A percentile compares a stretch with the other conserved stretches of the same genome.
Evolutionary conservation across 768 basidiomycete species (phyloP).

Genomic region (Auricularia auricula-judae): DNA sequence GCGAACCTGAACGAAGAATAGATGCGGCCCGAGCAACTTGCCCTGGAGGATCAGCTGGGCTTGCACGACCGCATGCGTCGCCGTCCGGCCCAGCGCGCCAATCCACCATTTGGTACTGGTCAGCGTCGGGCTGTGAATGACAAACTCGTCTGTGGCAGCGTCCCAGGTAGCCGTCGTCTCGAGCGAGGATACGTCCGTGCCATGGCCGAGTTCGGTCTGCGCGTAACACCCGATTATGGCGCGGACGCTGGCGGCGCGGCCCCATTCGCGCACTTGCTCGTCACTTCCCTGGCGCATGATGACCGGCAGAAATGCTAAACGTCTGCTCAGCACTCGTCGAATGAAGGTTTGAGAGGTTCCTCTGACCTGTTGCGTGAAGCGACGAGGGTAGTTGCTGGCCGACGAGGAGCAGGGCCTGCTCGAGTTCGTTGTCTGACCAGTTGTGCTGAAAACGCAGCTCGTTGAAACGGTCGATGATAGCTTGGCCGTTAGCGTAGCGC

Average conservation of each 20-base stretch:
- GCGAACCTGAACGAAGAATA: constrained; percentile 64
- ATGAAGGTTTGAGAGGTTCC: neutral
- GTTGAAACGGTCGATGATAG: constrained; percentile 42
- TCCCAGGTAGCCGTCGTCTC: constrained; percentile 73
- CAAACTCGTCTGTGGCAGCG: constrained; percentile 56
- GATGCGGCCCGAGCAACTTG: constrained; percentile 55
- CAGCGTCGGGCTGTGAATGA: constrained; percentile 63
- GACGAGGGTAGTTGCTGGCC: constrained; percentile 44
- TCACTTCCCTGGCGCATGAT: constrained; percentile 50
- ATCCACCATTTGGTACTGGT: constrained; percentile 81
- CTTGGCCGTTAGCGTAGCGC: constrained; percentile 41
- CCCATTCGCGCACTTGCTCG: constrained; percentile 41
- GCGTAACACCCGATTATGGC: constrained; percentile 63
- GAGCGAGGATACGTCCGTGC: constrained; percentile 53
- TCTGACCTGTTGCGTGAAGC: constrained; percentile 26
- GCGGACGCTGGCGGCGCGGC: constrained; percentile 34
- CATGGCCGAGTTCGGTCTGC: constrained; percentile 73
- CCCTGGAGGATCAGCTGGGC: constrained; percentile 58
- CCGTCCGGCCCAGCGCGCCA: constrained; percentile 57
- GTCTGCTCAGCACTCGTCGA: constrained; percentile 14
- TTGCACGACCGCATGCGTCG: constrained; percentile 68
- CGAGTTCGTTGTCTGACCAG: constrained; percentile 41
- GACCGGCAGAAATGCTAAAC: constrained; percentile 52
- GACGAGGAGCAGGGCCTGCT: constrained; percentile 33
- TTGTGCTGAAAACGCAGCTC: constrained; percentile 44